phyloP scores from a whole-genome alignment of 2,329 filamentous ascomycete species.

The Exserohilum rostratum region DNA sequence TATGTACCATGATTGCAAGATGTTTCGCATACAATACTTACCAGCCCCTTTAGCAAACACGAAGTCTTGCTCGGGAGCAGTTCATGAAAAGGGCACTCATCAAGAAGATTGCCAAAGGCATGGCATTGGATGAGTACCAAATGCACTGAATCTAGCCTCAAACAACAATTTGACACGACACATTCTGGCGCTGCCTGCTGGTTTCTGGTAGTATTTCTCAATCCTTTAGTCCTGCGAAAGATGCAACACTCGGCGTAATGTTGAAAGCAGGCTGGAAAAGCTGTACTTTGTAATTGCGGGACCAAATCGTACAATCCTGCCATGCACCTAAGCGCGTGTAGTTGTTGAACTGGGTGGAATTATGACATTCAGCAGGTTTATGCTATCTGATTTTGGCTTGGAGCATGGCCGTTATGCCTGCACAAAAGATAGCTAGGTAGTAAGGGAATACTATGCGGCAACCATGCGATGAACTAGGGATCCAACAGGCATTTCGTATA shows the following conservation, averaged over 20 bases:
- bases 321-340: neutral
- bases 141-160: constrained; percentile 27
- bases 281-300: neutral
- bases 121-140: constrained; percentile 65
- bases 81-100: constrained; percentile 83
- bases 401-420: too few species aligned
- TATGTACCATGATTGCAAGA: constrained; percentile 37
- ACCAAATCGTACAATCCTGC: neutral
- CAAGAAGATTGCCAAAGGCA: constrained; percentile 76
- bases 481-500: too few species aligned
- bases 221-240: neutral
- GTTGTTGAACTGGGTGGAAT: too few species aligned
- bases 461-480: too few species aligned
- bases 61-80: constrained; percentile 77
- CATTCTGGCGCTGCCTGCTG: neutral
- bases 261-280: neutral
- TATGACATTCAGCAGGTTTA: neutral
- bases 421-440: too few species aligned
- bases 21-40: neutral
- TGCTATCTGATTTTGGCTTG: too few species aligned
- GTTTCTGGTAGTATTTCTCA: neutral
- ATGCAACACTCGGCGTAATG: neutral
- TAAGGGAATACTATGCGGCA: too few species aligned
- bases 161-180: too few species aligned
- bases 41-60: constrained; percentile 58